These are phyloP conservation scores for Citropsis articulata DNA, from an alignment of 345 rosid genomes.

Conservation along the genomic window DNA sequence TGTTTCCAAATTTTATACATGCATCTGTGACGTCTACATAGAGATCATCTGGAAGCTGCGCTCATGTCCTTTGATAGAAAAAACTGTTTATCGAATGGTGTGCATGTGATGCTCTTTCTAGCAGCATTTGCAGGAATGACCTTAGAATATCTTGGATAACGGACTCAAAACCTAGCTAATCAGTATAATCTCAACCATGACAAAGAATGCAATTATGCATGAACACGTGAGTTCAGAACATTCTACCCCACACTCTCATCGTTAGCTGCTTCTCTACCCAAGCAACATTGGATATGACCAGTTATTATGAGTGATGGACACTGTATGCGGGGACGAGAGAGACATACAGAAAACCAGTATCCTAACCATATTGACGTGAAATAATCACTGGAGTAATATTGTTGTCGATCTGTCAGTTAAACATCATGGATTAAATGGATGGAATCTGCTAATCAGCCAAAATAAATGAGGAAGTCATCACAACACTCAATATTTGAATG, in stretches of 20 bases:
- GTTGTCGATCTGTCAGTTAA: background rate
- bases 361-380: background rate
- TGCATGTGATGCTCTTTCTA: background rate
- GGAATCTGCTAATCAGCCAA: background rate
- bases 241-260: background rate
- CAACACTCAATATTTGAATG: conserved; percentile 2
- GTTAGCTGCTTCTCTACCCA: background rate
- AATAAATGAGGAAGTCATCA: background rate
- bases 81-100: background rate
- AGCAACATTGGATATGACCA: background rate
- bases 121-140: background rate
- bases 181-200: background rate
- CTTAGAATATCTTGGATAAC: background rate
- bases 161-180: background rate
- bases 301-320: background rate
- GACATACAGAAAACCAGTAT: background rate
- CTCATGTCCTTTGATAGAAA: background rate
- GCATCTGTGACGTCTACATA: background rate
- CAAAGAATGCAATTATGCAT: background rate
- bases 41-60: background rate
- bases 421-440: background rate
- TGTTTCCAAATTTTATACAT: background rate
- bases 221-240: background rate
- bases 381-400: background rate
- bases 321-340: no score